Conservation (phyloP, 352 stramenopile species). For the Phytopythium sindhum region DNA sequence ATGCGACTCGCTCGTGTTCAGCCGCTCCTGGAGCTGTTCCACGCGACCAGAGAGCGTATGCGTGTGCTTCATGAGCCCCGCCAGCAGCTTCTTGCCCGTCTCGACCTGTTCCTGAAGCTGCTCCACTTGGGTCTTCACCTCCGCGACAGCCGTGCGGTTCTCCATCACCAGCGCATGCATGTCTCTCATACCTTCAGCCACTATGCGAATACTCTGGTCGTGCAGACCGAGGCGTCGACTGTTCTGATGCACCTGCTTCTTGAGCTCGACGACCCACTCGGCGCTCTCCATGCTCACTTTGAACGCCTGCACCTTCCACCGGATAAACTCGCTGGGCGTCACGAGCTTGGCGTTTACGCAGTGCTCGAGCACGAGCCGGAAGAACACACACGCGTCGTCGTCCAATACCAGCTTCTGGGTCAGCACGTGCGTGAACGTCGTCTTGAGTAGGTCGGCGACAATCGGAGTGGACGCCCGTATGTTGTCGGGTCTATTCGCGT, state of each 20-base stretch:
- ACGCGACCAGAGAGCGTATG: conserved; percentile 3
- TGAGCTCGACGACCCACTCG: conserved; percentile 33
- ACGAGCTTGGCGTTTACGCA: conserved; percentile 14
- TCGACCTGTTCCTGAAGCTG: conserved; percentile 9
- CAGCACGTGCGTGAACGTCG: conserved; percentile 26
- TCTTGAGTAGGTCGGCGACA: conserved; percentile 8
- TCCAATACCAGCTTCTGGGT: conserved; percentile 29
- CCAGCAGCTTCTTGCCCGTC: conserved; percentile 7
- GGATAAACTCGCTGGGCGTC: conserved; percentile 13
- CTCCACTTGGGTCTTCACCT: conserved; percentile 5
- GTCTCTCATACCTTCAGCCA: conserved; percentile 13
- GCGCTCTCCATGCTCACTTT: conserved; percentile 36
- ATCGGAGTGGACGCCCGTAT: not conserved
- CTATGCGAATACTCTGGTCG: conserved; percentile 12
- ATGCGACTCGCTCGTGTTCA: conserved; percentile 17
- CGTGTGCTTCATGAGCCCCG: conserved; percentile 7
- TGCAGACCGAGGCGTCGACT: conserved; percentile 16
- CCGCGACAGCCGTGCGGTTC: conserved; percentile 12
- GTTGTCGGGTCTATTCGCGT: not conserved
- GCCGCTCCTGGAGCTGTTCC: conserved; percentile 9
- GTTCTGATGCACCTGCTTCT: conserved; percentile 21
- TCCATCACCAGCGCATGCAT: conserved; percentile 14
- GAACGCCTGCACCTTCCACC: conserved; percentile 24
- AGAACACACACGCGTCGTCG: conserved; percentile 24
- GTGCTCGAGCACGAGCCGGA: conserved; percentile 27